Evolutionary conservation across 495 filamentous ascomycete species (phyloP).

Genomic region (Penicillium taxi): DNA sequence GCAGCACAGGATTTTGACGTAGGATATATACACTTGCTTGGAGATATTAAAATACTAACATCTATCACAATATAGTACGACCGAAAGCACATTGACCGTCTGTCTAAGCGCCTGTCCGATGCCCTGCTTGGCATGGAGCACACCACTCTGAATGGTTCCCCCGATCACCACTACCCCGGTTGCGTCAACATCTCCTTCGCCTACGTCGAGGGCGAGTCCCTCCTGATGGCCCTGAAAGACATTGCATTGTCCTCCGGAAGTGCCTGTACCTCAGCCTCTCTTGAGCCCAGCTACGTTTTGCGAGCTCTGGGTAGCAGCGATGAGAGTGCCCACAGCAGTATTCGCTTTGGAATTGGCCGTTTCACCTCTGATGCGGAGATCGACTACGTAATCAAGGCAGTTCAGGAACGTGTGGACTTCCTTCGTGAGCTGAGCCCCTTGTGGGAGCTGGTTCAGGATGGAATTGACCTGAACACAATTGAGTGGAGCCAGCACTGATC

Average conservation of each 20-base stretch:
- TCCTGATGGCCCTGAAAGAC: conserved; percentile 97
- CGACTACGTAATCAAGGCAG: conserved; percentile 95
- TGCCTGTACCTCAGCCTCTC: conserved; percentile 91
- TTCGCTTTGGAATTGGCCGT: conserved; percentile 92
- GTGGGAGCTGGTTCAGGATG: conserved; percentile 98
- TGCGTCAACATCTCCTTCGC: conserved; percentile 98
- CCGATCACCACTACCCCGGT: conserved; percentile 78
- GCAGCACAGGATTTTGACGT: conserved; percentile 83
- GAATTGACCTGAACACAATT: conserved; percentile 89
- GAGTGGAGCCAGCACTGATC: conserved; percentile 78
- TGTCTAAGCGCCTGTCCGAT: conserved; percentile 75
- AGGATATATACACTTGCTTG: conserved; percentile 33
- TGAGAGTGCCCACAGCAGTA: conserved; percentile 95
- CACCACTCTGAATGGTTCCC: conserved; percentile 83
- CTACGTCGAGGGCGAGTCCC: conserved; percentile 94
- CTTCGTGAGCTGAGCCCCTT: conserved; percentile 90
- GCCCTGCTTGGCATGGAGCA: conserved; percentile 85
- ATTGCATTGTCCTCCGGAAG: conserved; percentile 95
- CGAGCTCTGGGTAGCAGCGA: conserved; percentile 91
- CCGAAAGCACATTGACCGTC: conserved; percentile 64
- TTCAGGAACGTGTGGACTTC: conserved; percentile 80
- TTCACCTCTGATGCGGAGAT: conserved; percentile 95
- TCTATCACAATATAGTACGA: conserved; percentile 60
- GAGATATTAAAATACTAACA: conserved; percentile 20
- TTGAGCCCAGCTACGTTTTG: conserved; percentile 94